Percentiles rank a stretch among this genome's conserved stretches.
Evolutionary conservation across 2,329 filamentous ascomycete genomes (phyloP).

Genomic region (Sporothrix brunneoviolacea): DNA sequence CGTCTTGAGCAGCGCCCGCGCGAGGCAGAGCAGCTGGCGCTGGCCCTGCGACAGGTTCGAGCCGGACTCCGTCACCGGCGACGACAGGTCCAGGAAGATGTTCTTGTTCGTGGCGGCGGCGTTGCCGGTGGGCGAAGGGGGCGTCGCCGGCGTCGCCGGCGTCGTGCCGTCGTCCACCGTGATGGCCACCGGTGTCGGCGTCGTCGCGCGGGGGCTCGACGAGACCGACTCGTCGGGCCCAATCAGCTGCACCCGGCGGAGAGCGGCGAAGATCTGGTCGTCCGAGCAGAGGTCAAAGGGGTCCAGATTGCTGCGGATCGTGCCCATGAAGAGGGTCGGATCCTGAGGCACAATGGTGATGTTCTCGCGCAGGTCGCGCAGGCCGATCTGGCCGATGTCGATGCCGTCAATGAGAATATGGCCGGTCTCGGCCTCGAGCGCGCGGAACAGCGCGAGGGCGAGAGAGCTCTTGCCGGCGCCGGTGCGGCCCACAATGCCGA

Average conservation of each 20-base stretch:
- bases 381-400: constrained; percentile 82
- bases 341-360: constrained; percentile 98
- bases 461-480: constrained; percentile 96
- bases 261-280: constrained; percentile 78
- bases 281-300: constrained; percentile 86
- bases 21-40: constrained; percentile 87
- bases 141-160: constrained; percentile 28
- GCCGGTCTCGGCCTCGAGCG: constrained; percentile 82
- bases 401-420: constrained; percentile 85
- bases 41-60: constrained; percentile 94
- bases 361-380: constrained; percentile 86
- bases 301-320: constrained; percentile 85
- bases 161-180: constrained; percentile 10
- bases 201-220: constrained; percentile 15
- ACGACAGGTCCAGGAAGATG: constrained; percentile 80
- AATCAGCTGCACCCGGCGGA: constrained; percentile 85
- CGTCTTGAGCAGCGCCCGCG: constrained; percentile 82
- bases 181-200: constrained; percentile 22
- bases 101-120: constrained; percentile 84
- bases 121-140: no score
- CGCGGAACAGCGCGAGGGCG: constrained; percentile 86
- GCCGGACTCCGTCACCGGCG: constrained; percentile 80
- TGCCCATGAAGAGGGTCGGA: constrained; percentile 88
- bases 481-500: constrained; percentile 91
- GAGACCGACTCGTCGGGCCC: constrained; percentile 44